Base-by-base conservation (phyloP, 192 early-diverging fungal species). In the Spizellomyces sp. region DNA sequence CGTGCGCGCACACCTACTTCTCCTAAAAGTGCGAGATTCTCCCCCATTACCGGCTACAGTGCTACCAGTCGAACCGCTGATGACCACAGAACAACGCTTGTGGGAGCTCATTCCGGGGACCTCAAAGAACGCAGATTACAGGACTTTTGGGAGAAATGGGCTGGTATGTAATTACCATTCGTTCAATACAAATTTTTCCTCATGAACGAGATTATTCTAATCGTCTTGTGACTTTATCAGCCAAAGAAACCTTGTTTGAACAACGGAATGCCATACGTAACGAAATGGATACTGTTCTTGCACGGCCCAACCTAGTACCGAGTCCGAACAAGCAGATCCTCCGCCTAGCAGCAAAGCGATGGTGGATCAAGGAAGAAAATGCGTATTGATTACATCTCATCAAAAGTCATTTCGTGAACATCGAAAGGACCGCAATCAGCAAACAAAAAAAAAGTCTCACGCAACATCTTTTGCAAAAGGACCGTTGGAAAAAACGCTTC, bases 81-180 rank as follows among this genome's bases (percentile, higher is more conserved):
- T 14, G 64, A 66, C 19, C 64, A 74, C 22, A 52, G 71, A 22
- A 17, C 15, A 10, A 45, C 14, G 2, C 55, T 67, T 41, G 47
- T 61, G 6, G 71, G 64, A 52, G 63, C 15, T 12, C 54, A 74
- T 47, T 45, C 64, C 8, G 71, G 71, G 9, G 15, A 44, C 5
- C 71, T 42, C 45, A 46, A 57, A 7, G 15, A 48, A 15, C 54
- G 42, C 56, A 48, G 45, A 45, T 17, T 21, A 47, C 17, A 2
- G 9, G 64, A 74, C 45, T 74, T 48, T 50, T 74, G 71, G 71
- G 10, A 52, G 8, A 65, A 48, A 44, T 74, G 71, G 71, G 63
- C 22, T 27, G 71, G 27, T 36, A 36, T 36, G 27, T 36, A 36
- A n/a, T 36, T 36, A 36, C 27, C 27, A 36, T n/a, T n/a, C n/a